Base-by-base conservation (phyloP, 768 basidiomycete genomes). In the Calocera cornea region DNA sequence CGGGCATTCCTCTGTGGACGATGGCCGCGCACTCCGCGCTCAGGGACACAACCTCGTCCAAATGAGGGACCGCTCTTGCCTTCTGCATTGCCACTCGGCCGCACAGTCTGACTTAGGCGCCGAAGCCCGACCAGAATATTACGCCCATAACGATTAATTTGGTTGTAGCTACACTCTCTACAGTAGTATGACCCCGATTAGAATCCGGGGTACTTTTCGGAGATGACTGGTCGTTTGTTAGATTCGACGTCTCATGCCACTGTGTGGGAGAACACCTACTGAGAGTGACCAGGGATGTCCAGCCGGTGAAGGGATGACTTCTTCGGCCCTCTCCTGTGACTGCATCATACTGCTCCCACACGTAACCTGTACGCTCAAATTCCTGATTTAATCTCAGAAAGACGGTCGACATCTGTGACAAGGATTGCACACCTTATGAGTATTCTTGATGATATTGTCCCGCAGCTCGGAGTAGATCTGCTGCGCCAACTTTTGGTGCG, bases 321-420 rank as follows among this genome's bases (percentile, higher is more conserved):
- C 95, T 78, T 74, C 82, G 82, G 1, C 95, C 95, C 74, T 92
- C 84, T 19, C 95, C 95, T 17, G 85, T 90, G 2, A 80, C 75
- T 0, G 92, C 80, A 75, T 97, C 88, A 75, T 97, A 98, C 76
- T 97, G 95, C 77, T 98, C 95, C 95, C 95, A 98, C 17, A 92
- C 92, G 74, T 92, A 95, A 2, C 93, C 94, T 2, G 94, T 97
- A 33, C 89, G 84, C 73, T 92, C 81, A 75, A 92, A 97, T 77
- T 97, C 92, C 91, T 94, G 71, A 2, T 33, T 33, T 63, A 41
- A 40, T 60, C 65, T 67, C 34, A 49, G 50, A 41, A 3, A 22
- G 27, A 64, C 66, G 19, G 60, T 41, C 64, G 31, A 2, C 5
- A 47, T 14, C 27, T 36, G 40, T 29, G 49, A 31, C 14, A 40